Evolutionary conservation across 768 basidiomycete species (phyloP).

Genomic region (Psilocybe azurescens): DNA sequence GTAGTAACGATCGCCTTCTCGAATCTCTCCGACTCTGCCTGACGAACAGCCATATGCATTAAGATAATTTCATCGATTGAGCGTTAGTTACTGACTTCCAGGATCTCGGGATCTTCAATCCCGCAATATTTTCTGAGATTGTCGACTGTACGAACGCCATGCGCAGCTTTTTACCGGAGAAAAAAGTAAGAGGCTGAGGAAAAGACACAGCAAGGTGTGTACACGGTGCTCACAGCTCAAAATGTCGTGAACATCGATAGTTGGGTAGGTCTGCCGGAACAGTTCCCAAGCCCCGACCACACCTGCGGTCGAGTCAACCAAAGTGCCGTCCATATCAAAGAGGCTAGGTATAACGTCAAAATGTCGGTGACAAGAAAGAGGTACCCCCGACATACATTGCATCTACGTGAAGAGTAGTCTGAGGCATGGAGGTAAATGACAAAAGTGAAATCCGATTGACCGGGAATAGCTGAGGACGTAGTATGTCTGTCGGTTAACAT

Average conservation of each 20-base stretch:
- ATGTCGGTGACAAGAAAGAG: constrained; percentile 22
- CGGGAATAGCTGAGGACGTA: constrained; percentile 9
- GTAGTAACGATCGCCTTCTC: constrained; percentile 78
- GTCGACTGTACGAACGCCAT: constrained; percentile 86
- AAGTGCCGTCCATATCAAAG: constrained; percentile 86
- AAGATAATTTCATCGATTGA: constrained; percentile 8
- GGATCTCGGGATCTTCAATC: constrained; percentile 66
- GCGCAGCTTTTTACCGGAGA: constrained; percentile 54
- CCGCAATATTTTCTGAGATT: constrained; percentile 77
- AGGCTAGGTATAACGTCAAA: constrained; percentile 46
- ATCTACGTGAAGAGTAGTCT: constrained; percentile 41
- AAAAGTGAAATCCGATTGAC: constrained; percentile 15
- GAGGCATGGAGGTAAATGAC: constrained; percentile 34
- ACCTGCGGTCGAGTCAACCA: constrained; percentile 83
- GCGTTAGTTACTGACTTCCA: constrained; percentile 55
- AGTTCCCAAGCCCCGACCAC: constrained; percentile 83
- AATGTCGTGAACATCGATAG: constrained; percentile 63
- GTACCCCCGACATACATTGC: constrained; percentile 44
- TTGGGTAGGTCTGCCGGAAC: constrained; percentile 75
- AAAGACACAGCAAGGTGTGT: constrained; percentile 14
- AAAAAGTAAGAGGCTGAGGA: constrained; percentile 7
- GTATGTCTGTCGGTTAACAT: constrained; percentile 8
- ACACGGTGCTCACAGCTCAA: constrained; percentile 58
- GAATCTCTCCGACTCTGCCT: constrained; percentile 80
- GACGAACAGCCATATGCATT: constrained; percentile 20